A percentile compares a stretch with the other conserved stretches of the same genome.
Evolutionary conservation across 1,139 yeast genomes (phyloP).

Genomic region (Geotrichum candidum): DNA sequence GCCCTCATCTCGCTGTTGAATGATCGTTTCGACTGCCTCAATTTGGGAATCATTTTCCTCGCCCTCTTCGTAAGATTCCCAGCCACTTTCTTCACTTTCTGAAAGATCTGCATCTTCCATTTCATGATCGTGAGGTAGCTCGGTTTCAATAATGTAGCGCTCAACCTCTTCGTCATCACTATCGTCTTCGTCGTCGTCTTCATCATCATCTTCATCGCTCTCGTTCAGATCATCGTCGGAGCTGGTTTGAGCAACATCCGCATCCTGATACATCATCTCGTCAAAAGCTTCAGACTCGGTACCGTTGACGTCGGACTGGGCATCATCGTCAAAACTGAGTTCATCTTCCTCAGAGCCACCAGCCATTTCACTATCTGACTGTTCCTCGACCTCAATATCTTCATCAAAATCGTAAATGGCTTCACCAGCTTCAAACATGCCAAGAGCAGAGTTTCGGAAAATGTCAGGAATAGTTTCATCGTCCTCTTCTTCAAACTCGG

Average conservation of each 20-base stretch:
- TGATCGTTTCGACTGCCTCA: constrained; percentile 18
- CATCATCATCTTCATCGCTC: constrained; percentile 31
- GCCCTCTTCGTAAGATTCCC: constrained; percentile 30
- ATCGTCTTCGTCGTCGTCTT: constrained; percentile 22
- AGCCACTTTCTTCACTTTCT: constrained; percentile 32
- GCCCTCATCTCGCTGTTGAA: constrained; percentile 20
- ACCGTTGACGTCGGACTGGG: constrained; percentile 32
- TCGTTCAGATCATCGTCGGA: constrained; percentile 21
- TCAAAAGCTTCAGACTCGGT: constrained; percentile 30
- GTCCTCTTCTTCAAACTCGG: constrained; percentile 23
- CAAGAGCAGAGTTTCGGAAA: constrained; percentile 80
- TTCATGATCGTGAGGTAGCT: constrained; percentile 9
- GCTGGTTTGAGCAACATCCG: constrained; percentile 16
- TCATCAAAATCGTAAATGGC: constrained; percentile 58
- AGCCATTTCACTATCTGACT: constrained; percentile 26
- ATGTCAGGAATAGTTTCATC: constrained; percentile 77
- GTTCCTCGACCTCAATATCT: constrained; percentile 40
- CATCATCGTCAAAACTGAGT: constrained; percentile 31
- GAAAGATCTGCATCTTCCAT: constrained; percentile 29
- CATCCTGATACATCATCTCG: constrained; percentile 34
- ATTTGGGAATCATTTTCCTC: constrained; percentile 30
- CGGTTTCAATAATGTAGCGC: constrained; percentile 7
- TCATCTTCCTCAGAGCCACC: constrained; percentile 30
- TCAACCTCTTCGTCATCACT: constrained; percentile 18
- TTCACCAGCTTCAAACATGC: constrained; percentile 86